These are phyloP conservation scores for Colletotrichum sp. DNA, from an alignment of 2,329 filamentous ascomycete species.

Conservation along the genomic window DNA sequence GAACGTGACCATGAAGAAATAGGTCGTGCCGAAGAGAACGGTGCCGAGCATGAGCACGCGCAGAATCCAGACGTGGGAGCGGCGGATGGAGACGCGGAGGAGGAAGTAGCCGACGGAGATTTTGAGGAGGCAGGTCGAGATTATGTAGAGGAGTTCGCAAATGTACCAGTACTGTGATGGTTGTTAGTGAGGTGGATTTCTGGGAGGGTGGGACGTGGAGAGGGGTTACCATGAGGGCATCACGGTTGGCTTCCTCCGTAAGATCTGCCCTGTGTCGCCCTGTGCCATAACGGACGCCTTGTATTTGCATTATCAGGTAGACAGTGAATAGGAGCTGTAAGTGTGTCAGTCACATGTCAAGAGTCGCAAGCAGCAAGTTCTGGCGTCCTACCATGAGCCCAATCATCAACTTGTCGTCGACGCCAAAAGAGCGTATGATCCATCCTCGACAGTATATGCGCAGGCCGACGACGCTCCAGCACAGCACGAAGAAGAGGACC, in stretches of 20 bases:
- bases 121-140: conserved; percentile 36
- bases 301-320: conserved; percentile 27
- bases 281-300: conserved; percentile 32
- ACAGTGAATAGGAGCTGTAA: conserved; percentile 26
- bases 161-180: conserved; percentile 39
- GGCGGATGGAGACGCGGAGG: conserved; percentile 42
- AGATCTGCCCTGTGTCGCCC: conserved; percentile 28
- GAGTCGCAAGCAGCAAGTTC: not conserved
- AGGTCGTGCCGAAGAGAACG: conserved; percentile 39
- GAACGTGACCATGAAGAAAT: conserved; percentile 46
- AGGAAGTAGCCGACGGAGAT: conserved; percentile 48
- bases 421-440: conserved; percentile 34
- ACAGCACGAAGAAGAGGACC: conserved; percentile 37
- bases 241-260: conserved; percentile 20
- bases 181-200: not conserved
- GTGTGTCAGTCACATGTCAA: not conserved
- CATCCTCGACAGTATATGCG: conserved; percentile 36
- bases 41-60: conserved; percentile 39
- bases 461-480: conserved; percentile 32
- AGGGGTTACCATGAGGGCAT: conserved; percentile 34
- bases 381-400: conserved; percentile 30
- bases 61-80: conserved; percentile 37
- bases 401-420: conserved; percentile 38
- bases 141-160: conserved; percentile 46
- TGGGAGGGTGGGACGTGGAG: too few relatives aligned